A percentile compares a stretch with the other conserved stretches of the same genome.
These are phyloP conservation scores for Mycena sp. DNA, from an alignment of 1,284 basidiomycete species.

Conservation along the genomic window DNA sequence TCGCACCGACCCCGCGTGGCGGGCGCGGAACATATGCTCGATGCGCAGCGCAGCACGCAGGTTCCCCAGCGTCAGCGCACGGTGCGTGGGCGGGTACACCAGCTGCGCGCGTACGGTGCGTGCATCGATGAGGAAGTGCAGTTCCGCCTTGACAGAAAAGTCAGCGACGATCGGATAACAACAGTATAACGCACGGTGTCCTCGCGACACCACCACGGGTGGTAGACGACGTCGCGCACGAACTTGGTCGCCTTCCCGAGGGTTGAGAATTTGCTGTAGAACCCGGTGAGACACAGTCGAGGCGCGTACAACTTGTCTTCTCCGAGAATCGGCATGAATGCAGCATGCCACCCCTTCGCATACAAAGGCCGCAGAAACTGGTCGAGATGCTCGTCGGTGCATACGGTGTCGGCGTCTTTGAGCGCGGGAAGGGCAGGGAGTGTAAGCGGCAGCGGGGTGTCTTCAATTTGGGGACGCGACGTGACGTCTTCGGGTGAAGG, in stretches of 20 bases:
- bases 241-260: conserved; percentile 6
- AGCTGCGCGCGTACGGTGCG: conserved; percentile 23
- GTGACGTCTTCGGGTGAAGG: too few relatives aligned
- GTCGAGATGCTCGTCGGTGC: conserved; percentile 15
- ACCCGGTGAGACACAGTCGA: conserved; percentile 15
- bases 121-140: conserved; percentile 23
- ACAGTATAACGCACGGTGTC: conserved; percentile 7
- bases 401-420: background rate
- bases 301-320: conserved; percentile 7
- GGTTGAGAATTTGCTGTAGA: conserved; percentile 15
- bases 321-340: conserved; percentile 17
- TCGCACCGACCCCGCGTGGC: background rate
- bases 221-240: conserved; percentile 11
- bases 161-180: background rate
- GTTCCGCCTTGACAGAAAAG: conserved; percentile 11
- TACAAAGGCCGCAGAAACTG: conserved; percentile 18
- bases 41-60: conserved; percentile 12
- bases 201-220: conserved; percentile 11
- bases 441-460: too few relatives aligned
- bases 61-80: conserved; percentile 13
- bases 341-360: conserved; percentile 18
- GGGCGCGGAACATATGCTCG: conserved; percentile 15
- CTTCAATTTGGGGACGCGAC: too few relatives aligned
- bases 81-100: conserved; percentile 16
- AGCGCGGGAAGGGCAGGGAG: background rate